phyloP scores from a whole-genome alignment of 768 basidiomycete species.

The Pleurotus cornucopiae region DNA sequence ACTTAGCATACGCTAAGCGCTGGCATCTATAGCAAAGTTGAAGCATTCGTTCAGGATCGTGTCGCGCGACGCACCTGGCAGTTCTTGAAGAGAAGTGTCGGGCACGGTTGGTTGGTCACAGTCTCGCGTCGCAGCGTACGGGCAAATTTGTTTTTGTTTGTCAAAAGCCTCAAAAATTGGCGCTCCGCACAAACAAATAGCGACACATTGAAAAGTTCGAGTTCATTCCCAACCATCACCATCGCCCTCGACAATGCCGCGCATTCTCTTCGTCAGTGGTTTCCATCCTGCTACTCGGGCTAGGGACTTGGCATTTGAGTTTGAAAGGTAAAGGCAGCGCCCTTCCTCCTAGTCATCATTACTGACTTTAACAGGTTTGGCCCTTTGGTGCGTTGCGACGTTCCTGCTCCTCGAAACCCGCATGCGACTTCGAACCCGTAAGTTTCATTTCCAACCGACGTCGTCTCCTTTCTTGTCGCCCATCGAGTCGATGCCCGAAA shows the following conservation, averaged over 20 bases:
- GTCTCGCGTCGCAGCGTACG: too few relatives aligned
- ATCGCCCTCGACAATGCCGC: constrained; percentile 49
- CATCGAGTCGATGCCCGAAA: constrained; percentile 19
- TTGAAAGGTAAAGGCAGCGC: constrained; percentile 59
- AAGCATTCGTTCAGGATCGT: too few relatives aligned
- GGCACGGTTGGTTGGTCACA: not conserved
- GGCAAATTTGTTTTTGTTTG: not conserved
- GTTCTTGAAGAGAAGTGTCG: not conserved
- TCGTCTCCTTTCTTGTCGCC: constrained; percentile 16
- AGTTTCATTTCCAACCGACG: constrained; percentile 37
- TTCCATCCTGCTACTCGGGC: constrained; percentile 83
- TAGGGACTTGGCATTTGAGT: constrained; percentile 80
- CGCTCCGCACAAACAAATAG: not conserved
- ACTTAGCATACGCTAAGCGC: constrained; percentile 9
- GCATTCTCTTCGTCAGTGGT: constrained; percentile 84
- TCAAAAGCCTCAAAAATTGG: not conserved
- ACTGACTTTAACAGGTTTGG: constrained; percentile 52
- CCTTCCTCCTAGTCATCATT: not conserved
- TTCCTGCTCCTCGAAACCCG: constrained; percentile 81
- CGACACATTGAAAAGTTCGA: constrained; percentile 16
- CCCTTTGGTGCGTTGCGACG: constrained; percentile 83
- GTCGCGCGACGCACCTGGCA: not conserved
- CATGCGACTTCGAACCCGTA: constrained; percentile 76
- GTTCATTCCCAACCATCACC: constrained; percentile 16
- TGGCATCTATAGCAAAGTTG: not conserved